Evolutionary conservation across 257 asterid species (phyloP).

Genomic region (Mentha longifolia): DNA sequence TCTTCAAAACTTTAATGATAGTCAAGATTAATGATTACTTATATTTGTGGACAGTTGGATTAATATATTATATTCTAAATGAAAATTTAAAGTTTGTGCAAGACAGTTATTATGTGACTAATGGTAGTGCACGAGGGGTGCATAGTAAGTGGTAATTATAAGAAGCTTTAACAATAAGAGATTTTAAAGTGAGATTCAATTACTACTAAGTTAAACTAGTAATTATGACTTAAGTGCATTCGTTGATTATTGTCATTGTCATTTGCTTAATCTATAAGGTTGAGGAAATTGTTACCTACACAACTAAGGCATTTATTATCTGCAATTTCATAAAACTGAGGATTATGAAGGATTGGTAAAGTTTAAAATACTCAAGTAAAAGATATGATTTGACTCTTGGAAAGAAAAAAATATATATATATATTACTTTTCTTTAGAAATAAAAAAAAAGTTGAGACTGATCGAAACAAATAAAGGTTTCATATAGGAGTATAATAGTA

Average conservation of each 20-base stretch:
- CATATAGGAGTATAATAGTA: too few relatives aligned
- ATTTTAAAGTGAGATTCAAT: constrained; percentile 8
- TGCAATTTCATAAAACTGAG: too few relatives aligned
- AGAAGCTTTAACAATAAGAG: constrained; percentile 26
- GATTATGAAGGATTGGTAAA: too few relatives aligned
- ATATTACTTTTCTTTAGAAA: too few relatives aligned
- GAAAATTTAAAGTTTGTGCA: constrained; percentile 32
- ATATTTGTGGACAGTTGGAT: constrained; percentile 47
- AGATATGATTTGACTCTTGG: too few relatives aligned
- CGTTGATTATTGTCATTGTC: background rate
- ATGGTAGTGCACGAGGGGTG: constrained; percentile 45
- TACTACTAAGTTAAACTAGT: constrained; percentile 22
- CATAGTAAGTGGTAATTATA: constrained; percentile 35
- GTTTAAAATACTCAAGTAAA: too few relatives aligned
- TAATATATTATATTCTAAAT: background rate
- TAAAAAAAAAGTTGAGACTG: too few relatives aligned
- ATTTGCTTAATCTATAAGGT: background rate
- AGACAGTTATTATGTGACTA: constrained; percentile 40
- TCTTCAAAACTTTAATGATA: constrained; percentile 38
- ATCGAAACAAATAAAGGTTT: too few relatives aligned
- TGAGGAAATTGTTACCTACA: background rate
- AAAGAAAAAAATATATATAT: too few relatives aligned
- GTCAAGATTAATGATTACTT: constrained; percentile 52
- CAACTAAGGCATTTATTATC: too few relatives aligned
- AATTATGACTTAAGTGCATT: constrained; percentile 27